A percentile compares a stretch with the other conserved stretches of the same genome.
Evolutionary conservation across 1,284 basidiomycete genomes (phyloP).

Genomic region (Nidula niveotomentosa): DNA sequence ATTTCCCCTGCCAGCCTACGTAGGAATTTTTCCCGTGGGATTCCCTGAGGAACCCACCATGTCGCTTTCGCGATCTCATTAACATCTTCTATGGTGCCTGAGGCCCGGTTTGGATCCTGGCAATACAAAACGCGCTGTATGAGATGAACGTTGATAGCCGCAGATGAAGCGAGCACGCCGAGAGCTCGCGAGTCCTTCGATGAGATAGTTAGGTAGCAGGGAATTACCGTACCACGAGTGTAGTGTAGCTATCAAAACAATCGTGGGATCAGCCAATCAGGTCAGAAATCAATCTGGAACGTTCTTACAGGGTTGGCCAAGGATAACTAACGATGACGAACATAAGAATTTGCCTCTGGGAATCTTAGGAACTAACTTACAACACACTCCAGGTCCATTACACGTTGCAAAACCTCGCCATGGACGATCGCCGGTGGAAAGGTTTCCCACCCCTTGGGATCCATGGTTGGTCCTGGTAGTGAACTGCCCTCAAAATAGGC

Average conservation of each 20-base stretch:
- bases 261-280: too few relatives aligned
- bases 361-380: constrained; percentile 17
- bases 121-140: constrained; percentile 27
- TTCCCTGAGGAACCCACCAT: constrained; percentile 31
- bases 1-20: constrained; percentile 39
- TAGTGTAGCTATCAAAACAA: constrained; percentile 31
- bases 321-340: constrained; percentile 21
- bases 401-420: constrained; percentile 30
- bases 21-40: constrained; percentile 4
- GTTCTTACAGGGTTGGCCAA: constrained; percentile 30
- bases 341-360: too few relatives aligned
- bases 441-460: constrained; percentile 36
- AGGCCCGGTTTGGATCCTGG: constrained; percentile 10
- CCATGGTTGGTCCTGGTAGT: constrained; percentile 28
- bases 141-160: constrained; percentile 28
- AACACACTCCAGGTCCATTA: constrained; percentile 26
- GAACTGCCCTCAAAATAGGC: constrained; percentile 23
- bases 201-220: constrained; percentile 27
- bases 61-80: constrained; percentile 30
- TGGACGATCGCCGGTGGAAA: constrained; percentile 20
- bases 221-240: constrained; percentile 38
- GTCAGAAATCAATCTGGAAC: too few relatives aligned
- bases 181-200: constrained; percentile 30
- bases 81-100: constrained; percentile 12
- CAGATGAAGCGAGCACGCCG: constrained; percentile 28